Evolutionary conservation across 139 green algal species (phyloP).

Genomic region (Ulvella scutata): DNA sequence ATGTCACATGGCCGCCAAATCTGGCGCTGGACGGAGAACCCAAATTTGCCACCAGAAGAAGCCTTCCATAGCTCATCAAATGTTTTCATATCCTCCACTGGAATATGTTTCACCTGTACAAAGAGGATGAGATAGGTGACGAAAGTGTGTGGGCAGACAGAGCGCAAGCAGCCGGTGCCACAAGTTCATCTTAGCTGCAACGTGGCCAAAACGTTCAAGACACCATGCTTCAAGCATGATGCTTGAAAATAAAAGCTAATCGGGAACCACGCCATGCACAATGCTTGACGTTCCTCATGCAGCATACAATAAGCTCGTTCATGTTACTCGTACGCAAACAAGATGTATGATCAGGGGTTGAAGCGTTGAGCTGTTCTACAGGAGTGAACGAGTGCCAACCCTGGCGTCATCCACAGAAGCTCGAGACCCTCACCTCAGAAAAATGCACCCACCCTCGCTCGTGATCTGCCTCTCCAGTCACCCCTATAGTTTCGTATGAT

Average conservation of each 20-base stretch:
- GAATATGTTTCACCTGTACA: constrained; percentile 61
- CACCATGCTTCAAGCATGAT: too few species aligned
- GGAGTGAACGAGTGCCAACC: too few species aligned
- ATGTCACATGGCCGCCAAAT: constrained; percentile 45
- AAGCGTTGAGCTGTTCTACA: constrained; percentile 15
- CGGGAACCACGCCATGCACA: too few species aligned
- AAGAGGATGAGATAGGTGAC: constrained; percentile 49
- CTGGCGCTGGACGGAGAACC: constrained; percentile 86
- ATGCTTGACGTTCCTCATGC: not conserved
- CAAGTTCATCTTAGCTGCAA: not conserved
- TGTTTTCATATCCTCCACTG: constrained; percentile 61
- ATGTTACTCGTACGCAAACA: not conserved
- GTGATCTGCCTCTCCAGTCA: constrained; percentile 67
- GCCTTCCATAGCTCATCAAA: constrained; percentile 84
- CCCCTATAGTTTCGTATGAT: constrained; percentile 68
- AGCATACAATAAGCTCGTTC: not conserved
- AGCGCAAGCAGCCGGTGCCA: not conserved
- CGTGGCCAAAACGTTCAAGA: not conserved
- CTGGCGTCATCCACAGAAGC: too few species aligned
- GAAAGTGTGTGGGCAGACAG: not conserved
- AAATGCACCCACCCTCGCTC: constrained; percentile 85
- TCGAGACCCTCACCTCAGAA: constrained; percentile 37
- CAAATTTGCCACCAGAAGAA: constrained; percentile 67
- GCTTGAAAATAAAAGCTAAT: too few species aligned
- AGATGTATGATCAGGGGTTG: constrained; percentile 11